Evolutionary conservation across 306 rosid genomes (phyloP).

Genomic region (Citrullus colocynthis): DNA sequence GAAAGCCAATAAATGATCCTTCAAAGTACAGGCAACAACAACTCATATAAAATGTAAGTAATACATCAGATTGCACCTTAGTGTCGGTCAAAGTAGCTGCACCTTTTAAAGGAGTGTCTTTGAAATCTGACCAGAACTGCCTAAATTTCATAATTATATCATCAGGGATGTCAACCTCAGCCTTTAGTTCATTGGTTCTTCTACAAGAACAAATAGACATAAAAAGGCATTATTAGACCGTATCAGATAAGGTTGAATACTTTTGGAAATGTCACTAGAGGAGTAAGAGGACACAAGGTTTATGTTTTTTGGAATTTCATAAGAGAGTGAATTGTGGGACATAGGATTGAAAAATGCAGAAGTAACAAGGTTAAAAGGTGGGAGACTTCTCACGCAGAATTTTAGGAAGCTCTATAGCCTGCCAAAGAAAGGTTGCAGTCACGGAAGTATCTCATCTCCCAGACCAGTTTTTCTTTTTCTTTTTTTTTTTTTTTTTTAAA

Average conservation of each 20-base stretch:
- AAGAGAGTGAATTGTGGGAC: not conserved
- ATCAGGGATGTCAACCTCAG: slow-evolving; percentile 57
- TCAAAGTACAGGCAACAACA: not conserved
- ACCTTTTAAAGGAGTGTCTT: slow-evolving; percentile 82
- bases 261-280: not conserved
- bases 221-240: not conserved
- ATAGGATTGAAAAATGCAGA: not conserved
- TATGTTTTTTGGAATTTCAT: not conserved
- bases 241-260: not conserved
- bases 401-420: not conserved
- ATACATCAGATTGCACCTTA: not conserved
- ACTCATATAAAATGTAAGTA: not conserved
- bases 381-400: not conserved
- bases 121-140: slow-evolving; percentile 61
- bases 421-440: not conserved
- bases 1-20: not conserved
- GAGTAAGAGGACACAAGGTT: not conserved
- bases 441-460: too few relatives aligned
- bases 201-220: slow-evolving; percentile 18
- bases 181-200: slow-evolving; percentile 78
- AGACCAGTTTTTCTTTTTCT: too few relatives aligned
- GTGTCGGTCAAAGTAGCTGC: not conserved
- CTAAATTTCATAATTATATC: slow-evolving; percentile 44
- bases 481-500: too few relatives aligned
- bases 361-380: not conserved